phyloP scores from a whole-genome alignment of 768 basidiomycete genomes.

The Amanita pseudoporphyria region DNA sequence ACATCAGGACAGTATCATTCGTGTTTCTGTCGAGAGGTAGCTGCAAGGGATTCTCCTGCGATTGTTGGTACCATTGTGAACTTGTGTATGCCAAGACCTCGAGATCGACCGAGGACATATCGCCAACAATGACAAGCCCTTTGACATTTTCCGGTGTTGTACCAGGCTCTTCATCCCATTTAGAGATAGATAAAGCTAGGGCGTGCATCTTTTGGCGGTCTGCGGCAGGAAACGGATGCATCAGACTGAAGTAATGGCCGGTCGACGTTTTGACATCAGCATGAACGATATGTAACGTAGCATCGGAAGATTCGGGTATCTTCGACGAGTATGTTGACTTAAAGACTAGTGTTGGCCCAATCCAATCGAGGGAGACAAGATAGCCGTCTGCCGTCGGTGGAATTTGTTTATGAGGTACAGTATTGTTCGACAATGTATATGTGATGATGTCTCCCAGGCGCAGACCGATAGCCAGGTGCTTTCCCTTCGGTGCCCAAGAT shows the following conservation, averaged over 20 bases:
- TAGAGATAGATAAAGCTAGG: constrained; percentile 28
- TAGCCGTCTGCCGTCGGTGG: constrained; percentile 43
- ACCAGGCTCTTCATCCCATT: constrained; percentile 34
- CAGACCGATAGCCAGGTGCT: constrained; percentile 71
- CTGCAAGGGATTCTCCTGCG: constrained; percentile 42
- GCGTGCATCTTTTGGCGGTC: constrained; percentile 11
- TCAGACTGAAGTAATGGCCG: constrained; percentile 27
- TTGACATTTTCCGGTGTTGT: constrained; percentile 25
- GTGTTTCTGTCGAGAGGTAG: constrained; percentile 60
- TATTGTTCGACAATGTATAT: constrained; percentile 47
- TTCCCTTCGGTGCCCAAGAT: constrained; percentile 82
- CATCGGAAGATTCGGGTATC: constrained; percentile 27
- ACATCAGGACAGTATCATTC: constrained; percentile 62
- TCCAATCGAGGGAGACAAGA: constrained; percentile 54
- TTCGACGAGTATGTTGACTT: constrained; percentile 39
- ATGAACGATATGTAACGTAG: constrained; percentile 34
- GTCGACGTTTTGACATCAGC: constrained; percentile 33
- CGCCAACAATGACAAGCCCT: constrained; percentile 35
- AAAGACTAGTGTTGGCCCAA: constrained; percentile 59
- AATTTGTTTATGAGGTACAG: constrained; percentile 47
- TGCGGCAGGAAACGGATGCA: constrained; percentile 29
- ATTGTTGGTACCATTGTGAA: constrained; percentile 38
- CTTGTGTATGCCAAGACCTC: constrained; percentile 34
- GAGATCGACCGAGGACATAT: constrained; percentile 35
- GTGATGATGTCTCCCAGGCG: constrained; percentile 63